Evolutionary conservation across 2,329 filamentous ascomycete species (phyloP), one percentile per base, ranked within the genome.

Genomic region (Penicillium fuscoglaucum): DNA sequence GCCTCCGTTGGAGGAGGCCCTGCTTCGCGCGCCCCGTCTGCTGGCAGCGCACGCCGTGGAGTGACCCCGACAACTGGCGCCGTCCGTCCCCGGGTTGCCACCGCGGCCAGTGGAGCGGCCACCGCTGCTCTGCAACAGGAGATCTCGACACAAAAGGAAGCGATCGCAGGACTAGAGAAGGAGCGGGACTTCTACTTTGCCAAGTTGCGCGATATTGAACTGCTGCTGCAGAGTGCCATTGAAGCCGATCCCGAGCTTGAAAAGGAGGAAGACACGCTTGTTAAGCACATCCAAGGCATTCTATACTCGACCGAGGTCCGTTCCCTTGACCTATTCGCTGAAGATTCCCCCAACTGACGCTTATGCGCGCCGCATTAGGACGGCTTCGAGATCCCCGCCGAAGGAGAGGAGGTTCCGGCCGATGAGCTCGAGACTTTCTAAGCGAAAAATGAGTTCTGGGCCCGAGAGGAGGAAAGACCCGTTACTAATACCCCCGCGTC

Each of bases 101-200:
- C 66, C 65, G 78, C 74, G 35, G 63, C 76, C 37, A 77, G 84
- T 45, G 84, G 65, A 52, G 66, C 87, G 8, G 88, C 84, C 33
- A 85, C 82, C 29, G 86, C 90, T 12, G 91, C 88, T 4, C 80
- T 99, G 67, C 86, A 90, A 74, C 84, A 90, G 72, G 95, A 98
- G 83, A 95, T 96, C 73, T 84, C 84, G 43, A 90, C 90, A 29
- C 83, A 98, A 67, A 96, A 96, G 83, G 93, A 98, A 80, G 96
- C 91, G 0, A 93, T 99, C n/a, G 83, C 86, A 13, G 95, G 95
- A 1, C 83, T 99, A 43, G 95, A 99, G 83, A 89, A 95, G 69
- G 95, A 99, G 81, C 86, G 95, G 50, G 95, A 99, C 76, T 99
- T 99, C 76, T 99, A 99, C 83, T 99, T 99, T 79, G 96, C 91